phyloP scores from a whole-genome alignment of 805 yeast genomes.

The Candida nemodendra region DNA sequence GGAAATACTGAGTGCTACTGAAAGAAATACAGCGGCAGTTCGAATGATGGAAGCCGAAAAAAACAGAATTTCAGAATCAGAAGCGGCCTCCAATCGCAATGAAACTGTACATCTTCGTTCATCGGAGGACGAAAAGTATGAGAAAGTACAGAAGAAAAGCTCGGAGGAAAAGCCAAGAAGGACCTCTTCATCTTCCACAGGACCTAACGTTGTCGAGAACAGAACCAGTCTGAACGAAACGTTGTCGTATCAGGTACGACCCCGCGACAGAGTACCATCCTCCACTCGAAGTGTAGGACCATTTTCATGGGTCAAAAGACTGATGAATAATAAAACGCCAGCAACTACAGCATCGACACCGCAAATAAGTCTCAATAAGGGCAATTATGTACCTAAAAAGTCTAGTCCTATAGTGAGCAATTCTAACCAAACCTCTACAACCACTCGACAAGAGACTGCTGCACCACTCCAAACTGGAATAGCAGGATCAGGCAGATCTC shows the following conservation, averaged over 20 bases:
- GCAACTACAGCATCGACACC: conserved; percentile 4
- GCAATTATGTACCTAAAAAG: conserved; percentile 4
- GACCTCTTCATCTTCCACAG: conserved; percentile 1
- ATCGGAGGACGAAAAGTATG: too few relatives aligned
- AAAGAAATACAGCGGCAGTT: too few relatives aligned
- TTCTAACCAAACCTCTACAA: not conserved
- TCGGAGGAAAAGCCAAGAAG: not conserved
- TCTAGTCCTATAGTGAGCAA: conserved; percentile 5
- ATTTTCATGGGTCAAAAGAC: conserved; percentile 36
- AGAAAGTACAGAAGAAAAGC: not conserved
- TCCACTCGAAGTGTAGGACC: conserved; percentile 18
- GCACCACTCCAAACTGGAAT: not conserved
- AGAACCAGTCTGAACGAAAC: too few relatives aligned
- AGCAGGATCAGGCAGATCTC: not conserved
- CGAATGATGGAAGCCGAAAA: too few relatives aligned
- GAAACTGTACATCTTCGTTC: too few relatives aligned
- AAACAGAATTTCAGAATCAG: too few relatives aligned
- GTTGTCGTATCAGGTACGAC: not conserved
- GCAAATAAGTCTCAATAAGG: not conserved
- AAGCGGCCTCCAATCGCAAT: too few relatives aligned
- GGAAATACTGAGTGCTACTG: too few relatives aligned
- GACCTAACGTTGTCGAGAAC: conserved; percentile 2
- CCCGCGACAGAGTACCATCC: not conserved
- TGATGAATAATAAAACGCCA: conserved; percentile 31
- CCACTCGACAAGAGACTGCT: not conserved